Evolutionary conservation across 1,139 yeast genomes (phyloP), one percentile per base, ranked within the genome.

Genomic region (Pichia sp.): DNA sequence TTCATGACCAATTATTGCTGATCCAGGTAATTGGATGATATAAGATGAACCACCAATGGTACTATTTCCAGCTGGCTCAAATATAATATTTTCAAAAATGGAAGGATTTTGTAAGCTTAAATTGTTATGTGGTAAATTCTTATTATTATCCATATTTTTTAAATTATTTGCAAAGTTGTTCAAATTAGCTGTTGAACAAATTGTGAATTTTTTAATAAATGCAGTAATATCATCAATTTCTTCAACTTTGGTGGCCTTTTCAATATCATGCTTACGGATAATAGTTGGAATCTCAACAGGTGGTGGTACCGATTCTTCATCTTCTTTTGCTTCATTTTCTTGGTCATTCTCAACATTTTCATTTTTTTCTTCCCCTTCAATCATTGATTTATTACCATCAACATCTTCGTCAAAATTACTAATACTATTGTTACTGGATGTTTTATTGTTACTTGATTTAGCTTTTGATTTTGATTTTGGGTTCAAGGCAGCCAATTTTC

Each of bases 1-100:
- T 12, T 61, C 58, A 37, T 56, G 57, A 3, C 62, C 61, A 23
- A 56, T 51, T 22, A 58, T 41, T n/a, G 47, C 49, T 4, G 43
- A 35, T 3, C 54, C 48, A 7, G 63, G 60, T 25, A 59, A 38
- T 28, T 50, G 55, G 20, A 58, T 41, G 4, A 54, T 39, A 37
- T 55, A 59, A 12, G 53, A 52, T 1, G 57, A 37, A 2, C 53
- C 55, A 9, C 56, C 57, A 35, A 54, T 32, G 6, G 53, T 51
- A 7, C 52, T 47, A 33, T 54, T 54, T 12, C 54, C 56, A 3
- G 54, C 47, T 9, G 62, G 58, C 25, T 52, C 54, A n/a, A 42
- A 25, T 27, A 59, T 51, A 20, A 51, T 47, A 27, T 49, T 48
- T 40, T 57, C 61, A 42, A 51, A 56, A 30, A 43, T 23, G 23